Evolutionary conservation across 2,329 filamentous ascomycete species (phyloP), one percentile per base, ranked within the genome.

Genomic region (Fusarium compactum): DNA sequence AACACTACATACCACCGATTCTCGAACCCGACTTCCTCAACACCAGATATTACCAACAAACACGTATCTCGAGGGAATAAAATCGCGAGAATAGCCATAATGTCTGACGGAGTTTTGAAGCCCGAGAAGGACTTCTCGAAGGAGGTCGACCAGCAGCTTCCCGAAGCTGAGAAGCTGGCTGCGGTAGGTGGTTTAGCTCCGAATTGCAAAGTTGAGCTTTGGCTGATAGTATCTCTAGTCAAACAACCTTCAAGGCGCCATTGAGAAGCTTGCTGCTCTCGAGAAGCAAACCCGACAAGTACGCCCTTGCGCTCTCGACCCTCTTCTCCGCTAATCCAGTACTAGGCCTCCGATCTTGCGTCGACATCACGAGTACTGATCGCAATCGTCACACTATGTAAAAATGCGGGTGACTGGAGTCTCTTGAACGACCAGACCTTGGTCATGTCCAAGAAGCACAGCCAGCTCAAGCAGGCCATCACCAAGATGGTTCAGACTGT

Each of bases 241-340:
- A 29, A 71, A 85, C 77, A 93, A 98, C 82, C 87, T 97, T 62
- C 90, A 93, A 81, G 91, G 87, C 66, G 95, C 95, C 62, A 91
- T 99, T 79, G 96, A 99, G 84, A 98, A 98, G 87, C 92, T 99
- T 75, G 86, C 94, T 62, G 85, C 86, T 46, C 86, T 99, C 69
- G 96, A 99, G 87, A 99, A 99, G 85, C 95, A 98, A 85, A 93
- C 96, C 74, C 92, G 96, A 85, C 96, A 99, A 89, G 94, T 97
- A 83, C 76, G 81, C 68, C 56, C 52, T 72, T 11, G 46, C 47
- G 47, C 38, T 62, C 67, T 64, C 30, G 54, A 53, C 56, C 46
- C 54, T 43, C 68, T 58, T 51, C 67, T 62, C 56, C 48, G 53
- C 65, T 69, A 46, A 72, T 64, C 47, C 52, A 60, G n/a, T 18